Conservation (phyloP, 805 yeast species). For the Metschnikowia vanudenii region DNA sequence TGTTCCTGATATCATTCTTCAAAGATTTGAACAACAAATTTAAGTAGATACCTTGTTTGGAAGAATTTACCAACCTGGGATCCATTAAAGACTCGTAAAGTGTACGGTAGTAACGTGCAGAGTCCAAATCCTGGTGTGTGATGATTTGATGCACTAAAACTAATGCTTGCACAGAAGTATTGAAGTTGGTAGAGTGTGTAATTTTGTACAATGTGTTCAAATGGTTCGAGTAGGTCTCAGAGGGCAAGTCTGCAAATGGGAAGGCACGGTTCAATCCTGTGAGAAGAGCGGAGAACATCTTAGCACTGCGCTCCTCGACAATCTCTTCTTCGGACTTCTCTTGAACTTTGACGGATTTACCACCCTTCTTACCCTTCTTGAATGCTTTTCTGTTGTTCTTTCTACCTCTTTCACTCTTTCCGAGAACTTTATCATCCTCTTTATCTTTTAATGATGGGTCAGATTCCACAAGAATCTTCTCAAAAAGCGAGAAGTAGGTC, state of each 20-base stretch:
- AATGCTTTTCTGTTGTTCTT: slow-evolving; percentile 60
- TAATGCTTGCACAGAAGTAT: slow-evolving; percentile 90
- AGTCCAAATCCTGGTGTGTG: slow-evolving; percentile 51
- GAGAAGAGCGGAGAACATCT: slow-evolving; percentile 82
- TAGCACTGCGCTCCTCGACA: slow-evolving; percentile 75
- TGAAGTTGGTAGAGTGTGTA: slow-evolving; percentile 91
- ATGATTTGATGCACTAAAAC: slow-evolving; percentile 81
- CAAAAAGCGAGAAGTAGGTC: slow-evolving; percentile 84
- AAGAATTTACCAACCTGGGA: slow-evolving; percentile 75
- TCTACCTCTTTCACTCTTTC: slow-evolving; percentile 57
- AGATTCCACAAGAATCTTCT: slow-evolving; percentile 70
- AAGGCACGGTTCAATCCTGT: slow-evolving; percentile 96
- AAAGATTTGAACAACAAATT: slow-evolving; percentile 82
- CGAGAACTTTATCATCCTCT: slow-evolving; percentile 39
- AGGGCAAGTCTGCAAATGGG: slow-evolving; percentile 80
- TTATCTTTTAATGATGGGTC: slow-evolving; percentile 48
- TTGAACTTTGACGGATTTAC: slow-evolving; percentile 62
- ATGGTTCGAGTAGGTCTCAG: slow-evolving; percentile 69
- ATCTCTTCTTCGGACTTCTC: slow-evolving; percentile 65
- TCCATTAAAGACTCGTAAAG: slow-evolving; percentile 88
- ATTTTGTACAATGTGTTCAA: slow-evolving; percentile 82
- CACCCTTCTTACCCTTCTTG: slow-evolving; percentile 87
- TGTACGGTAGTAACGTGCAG: slow-evolving; percentile 79
- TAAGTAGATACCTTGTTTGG: slow-evolving; percentile 90
- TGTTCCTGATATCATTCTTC: slow-evolving; percentile 57